Conservation (phyloP, 75 land plant genomes). For the Gnetum montanum region DNA sequence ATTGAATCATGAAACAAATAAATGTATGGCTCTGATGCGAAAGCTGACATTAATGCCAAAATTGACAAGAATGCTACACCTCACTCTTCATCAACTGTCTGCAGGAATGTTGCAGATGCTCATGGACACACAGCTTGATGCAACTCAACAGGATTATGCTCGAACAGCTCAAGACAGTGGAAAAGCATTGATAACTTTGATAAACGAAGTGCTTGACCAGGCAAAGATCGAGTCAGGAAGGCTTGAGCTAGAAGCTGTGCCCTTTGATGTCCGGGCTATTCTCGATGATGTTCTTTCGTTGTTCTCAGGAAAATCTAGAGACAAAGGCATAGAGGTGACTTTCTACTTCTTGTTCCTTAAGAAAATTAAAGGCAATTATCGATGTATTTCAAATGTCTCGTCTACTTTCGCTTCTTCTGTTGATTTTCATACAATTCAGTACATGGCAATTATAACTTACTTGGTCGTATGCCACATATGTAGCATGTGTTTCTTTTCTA, state of each 20-base stretch:
- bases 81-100: not conserved
- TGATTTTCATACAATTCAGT: too few relatives aligned
- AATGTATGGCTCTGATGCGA: not conserved
- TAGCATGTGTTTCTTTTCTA: too few relatives aligned
- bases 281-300: slow-evolving; percentile 82
- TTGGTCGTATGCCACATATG: too few relatives aligned
- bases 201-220: slow-evolving; percentile 90
- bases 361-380: too few relatives aligned
- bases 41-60: slow-evolving; percentile 3
- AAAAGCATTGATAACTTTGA: slow-evolving; percentile 62
- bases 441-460: too few relatives aligned
- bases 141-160: slow-evolving; percentile 79
- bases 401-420: too few relatives aligned
- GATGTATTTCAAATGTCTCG: too few relatives aligned
- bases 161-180: slow-evolving; percentile 89
- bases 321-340: slow-evolving; percentile 78
- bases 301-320: slow-evolving; percentile 75
- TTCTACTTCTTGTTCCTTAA: too few relatives aligned
- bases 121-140: slow-evolving; percentile 81
- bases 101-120: slow-evolving; percentile 93
- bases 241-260: slow-evolving; percentile 80
- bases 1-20: not conserved
- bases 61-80: too few relatives aligned
- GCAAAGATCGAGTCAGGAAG: slow-evolving; percentile 93
- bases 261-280: slow-evolving; percentile 58